Evolutionary conservation across 768 basidiomycete genomes (phyloP), one percentile per base, ranked within the genome.

Genomic region (Boletus rubroflammeus): DNA sequence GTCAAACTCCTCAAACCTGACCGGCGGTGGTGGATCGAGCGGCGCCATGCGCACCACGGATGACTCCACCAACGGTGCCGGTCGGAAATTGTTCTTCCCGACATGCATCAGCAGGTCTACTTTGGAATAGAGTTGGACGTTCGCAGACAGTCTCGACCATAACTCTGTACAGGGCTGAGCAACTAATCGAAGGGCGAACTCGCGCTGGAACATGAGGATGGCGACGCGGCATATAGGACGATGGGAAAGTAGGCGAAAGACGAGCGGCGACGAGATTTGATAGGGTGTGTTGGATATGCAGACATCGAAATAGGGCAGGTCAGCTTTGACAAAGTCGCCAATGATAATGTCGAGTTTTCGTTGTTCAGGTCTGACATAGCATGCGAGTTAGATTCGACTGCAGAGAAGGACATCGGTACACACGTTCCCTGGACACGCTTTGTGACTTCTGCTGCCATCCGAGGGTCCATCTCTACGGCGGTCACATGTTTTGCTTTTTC

Each of bases 211-310:
- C 97, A 99, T 99, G 75, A 99, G 89, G 57, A 99, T 93, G 32
- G 93, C 92, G 53, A 90, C 84, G 25, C 96, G 92, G 69, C 90
- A 93, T 41, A 98, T 77, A 0, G 97, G 97, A 2, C 97, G 89
- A 64, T 98, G 94, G 3, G 97, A 98, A 46, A 98, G 85, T 32
- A 99, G 83, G 55, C 92, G 90, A 80, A 99, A 99, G 51, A 98
- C 88, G 47, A 99, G 86, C 6, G 95, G 92, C 0, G 97, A 98
- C 2, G 97, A 98, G 63, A 99, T 99, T 72, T 98, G 95, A 72
- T 98, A 99, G 1, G 97, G 97, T 1, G 97, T 99, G 68, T 99
- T 99, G 62, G 92, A 94, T 65, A 99, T 98, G 78, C 96, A 98
- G 52, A 97, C 97, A 72, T 98, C 96, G 56, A 99, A 98, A 73